Base-by-base conservation (phyloP, 2,329 filamentous ascomycete species). In the Alternaria brassicicola region DNA sequence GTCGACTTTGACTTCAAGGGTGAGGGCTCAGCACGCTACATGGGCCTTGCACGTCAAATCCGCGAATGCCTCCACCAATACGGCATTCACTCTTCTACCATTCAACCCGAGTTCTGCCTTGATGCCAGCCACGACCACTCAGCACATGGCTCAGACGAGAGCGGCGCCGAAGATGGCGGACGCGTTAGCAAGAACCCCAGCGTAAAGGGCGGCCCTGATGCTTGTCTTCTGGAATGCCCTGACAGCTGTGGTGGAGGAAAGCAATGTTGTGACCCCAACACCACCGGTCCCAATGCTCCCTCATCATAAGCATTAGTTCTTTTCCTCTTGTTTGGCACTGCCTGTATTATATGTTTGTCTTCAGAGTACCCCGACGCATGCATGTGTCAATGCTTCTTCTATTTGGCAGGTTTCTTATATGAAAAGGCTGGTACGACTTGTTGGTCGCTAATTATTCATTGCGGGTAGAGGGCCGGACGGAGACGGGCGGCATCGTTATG, bases 21-120 rank as follows among this genome's bases (percentile, higher is more conserved):
- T 47, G 87, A 93, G 67, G 89, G 89, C 39, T 86, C 85, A 0
- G 84, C 85, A 53, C 88, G 89, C 70, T 99, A 98, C 80, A 99
- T 99, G 94, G 85, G 89, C 63, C 85, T 99, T 36, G 92, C 94
- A 19, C 88, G 87, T 58, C 88, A 90, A 55, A 91, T 96, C 17
- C 86, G 93, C 46, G 89, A 89, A 71, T 99, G 95, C 71, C 87
- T 99, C 3, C 95, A 99, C 77, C 93, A 88, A 33, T 97, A 96
- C 69, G 94, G 95, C 55, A 98, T 99, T 65, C 95, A 99, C 81
- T 96, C 91, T 35, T 94, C 93, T 33, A 99, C 95, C 12, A 98
- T 99, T 68, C 95, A 99, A 78, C 95, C 95, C 6, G 95, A 99
- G 77, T 99, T 82, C 72, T 80, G 80, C 66, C 74, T 82, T 23